Percentiles rank a stretch among this genome's conserved stretches.
Conservation (phyloP, 2,329 filamentous ascomycete species). For the Lithohypha guttulata region DNA sequence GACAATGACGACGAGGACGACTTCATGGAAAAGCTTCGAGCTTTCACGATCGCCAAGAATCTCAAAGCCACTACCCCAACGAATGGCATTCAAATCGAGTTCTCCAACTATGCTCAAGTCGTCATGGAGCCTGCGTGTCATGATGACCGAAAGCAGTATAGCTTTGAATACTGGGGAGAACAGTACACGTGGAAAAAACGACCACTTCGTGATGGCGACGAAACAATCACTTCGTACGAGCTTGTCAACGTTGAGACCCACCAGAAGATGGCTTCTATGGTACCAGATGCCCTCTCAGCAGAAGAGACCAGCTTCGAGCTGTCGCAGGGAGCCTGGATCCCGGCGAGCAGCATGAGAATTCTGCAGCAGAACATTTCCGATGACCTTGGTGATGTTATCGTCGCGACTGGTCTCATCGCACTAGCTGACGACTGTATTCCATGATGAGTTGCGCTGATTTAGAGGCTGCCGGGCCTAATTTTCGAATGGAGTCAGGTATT, state of each 20-base stretch:
- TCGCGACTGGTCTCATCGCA: constrained; percentile 79
- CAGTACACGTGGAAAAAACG: constrained; percentile 75
- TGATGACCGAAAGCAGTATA: constrained; percentile 66
- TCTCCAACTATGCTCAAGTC: constrained; percentile 92
- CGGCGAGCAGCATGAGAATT: constrained; percentile 84
- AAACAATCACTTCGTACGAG: constrained; percentile 63
- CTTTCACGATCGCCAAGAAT: constrained; percentile 14
- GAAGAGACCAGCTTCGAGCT: constrained; percentile 62
- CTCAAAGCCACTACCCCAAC: constrained; percentile 37
- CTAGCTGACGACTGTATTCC: constrained; percentile 89
- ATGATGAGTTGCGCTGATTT: too few relatives aligned
- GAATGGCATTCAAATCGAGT: constrained; percentile 80
- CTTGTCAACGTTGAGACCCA: constrained; percentile 58
- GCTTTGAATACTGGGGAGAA: constrained; percentile 88
- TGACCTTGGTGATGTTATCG: constrained; percentile 55
- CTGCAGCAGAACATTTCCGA: constrained; percentile 58
- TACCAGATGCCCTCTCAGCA: constrained; percentile 64
- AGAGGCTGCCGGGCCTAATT: too few relatives aligned
- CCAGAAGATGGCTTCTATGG: constrained; percentile 67
- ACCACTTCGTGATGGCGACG: constrained; percentile 53
- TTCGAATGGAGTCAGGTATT: too few relatives aligned
- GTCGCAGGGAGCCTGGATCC: constrained; percentile 75
- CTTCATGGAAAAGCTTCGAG: constrained; percentile 17
- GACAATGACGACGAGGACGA: constrained; percentile 34
- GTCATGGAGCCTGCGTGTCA: constrained; percentile 55